These are phyloP conservation scores for Breynia disticha DNA, from an alignment of 441 rosid genomes.

Conservation along the genomic window DNA sequence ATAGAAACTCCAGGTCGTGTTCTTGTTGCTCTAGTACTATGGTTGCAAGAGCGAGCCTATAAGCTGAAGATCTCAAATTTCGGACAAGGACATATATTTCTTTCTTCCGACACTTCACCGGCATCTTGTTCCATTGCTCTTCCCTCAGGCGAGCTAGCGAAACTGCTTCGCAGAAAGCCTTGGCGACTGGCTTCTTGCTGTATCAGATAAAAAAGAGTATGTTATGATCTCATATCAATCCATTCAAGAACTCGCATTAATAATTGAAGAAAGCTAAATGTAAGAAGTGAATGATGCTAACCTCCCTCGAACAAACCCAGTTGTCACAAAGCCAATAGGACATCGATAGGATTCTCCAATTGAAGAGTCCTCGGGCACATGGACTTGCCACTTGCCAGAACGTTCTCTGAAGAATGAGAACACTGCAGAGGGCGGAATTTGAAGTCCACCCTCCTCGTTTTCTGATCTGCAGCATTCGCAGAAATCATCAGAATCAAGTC, in stretches of 20 bases:
- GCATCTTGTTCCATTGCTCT: conserved; percentile 55
- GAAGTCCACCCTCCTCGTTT: conserved; percentile 28
- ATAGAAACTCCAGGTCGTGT: conserved; percentile 39
- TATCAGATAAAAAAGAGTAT: conserved; percentile 7
- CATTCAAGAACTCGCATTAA: no score
- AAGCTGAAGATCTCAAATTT: conserved; percentile 72
- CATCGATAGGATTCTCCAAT: conserved; percentile 38
- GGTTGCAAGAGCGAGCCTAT: conserved; percentile 66
- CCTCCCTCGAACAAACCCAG: conserved; percentile 85
- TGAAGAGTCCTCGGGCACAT: conserved; percentile 38
- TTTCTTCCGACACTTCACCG: conserved; percentile 39
- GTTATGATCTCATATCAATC: neutral
- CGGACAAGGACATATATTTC: conserved; percentile 63
- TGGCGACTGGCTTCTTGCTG: conserved; percentile 66
- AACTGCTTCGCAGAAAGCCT: conserved; percentile 59
- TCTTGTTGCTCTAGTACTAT: conserved; percentile 55
- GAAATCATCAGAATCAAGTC: conserved; percentile 5
- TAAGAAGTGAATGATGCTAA: conserved; percentile 17
- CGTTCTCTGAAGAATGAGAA: conserved; percentile 56
- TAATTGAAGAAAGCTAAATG: neutral
- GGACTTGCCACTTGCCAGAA: conserved; percentile 62
- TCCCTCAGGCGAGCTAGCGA: conserved; percentile 54
- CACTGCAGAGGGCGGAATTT: conserved; percentile 45
- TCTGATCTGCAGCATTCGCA: conserved; percentile 32
- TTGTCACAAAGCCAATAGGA: conserved; percentile 80